Evolutionary conservation across 139 green algal genomes (phyloP), one percentile per base, ranked within the genome.

Genomic region (Chlamydomonas incerta): DNA sequence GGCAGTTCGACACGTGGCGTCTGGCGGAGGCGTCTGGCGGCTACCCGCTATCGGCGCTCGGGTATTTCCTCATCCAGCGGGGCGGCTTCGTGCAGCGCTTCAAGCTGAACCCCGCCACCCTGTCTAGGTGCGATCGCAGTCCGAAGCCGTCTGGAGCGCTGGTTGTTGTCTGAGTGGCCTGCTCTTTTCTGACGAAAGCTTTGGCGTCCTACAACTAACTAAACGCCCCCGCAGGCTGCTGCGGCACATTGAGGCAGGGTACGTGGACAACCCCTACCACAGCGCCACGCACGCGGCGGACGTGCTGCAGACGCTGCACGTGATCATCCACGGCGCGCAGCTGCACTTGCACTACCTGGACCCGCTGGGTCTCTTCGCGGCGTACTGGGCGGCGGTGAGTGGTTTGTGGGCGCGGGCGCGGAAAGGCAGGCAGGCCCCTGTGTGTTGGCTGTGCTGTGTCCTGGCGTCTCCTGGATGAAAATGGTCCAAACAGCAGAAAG

Each of bases 251-350:
- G 77, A 86, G 69, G 85, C 21, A 0, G 77, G 77, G 15, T 86
- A 86, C 37, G 67, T 46, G 13, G 71, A 87, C 81, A 90, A 90
- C 81, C 71, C 83, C n/a, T 91, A 87, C 83, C 83, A 91, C 83
- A 91, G 87, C 79, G 52, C 52, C 24, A n/a, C 57, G 23, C 37
- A 67, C 41, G 84, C 60, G 11, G 80, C 90, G 18, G 87, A 91
- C 70, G 87, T 93, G 75, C 81, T 88, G 41, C 87, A 91, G 81
- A 90, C 86, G 13, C 81, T 91, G 62, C 80, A 91, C 74, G 80
- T 90, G 41, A 88, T 95, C 66, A 86, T 96, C 34, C 62, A 83
- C 75, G 60, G 60, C 28, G 41, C 75, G 35, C 75, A 83, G 62
- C 75, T 83, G 75, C 75, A 83, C 17, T 60, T 83, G 26, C 60